These are phyloP conservation scores for Cyathus striatus DNA, from an alignment of 768 basidiomycete genomes.

Conservation along the genomic window DNA sequence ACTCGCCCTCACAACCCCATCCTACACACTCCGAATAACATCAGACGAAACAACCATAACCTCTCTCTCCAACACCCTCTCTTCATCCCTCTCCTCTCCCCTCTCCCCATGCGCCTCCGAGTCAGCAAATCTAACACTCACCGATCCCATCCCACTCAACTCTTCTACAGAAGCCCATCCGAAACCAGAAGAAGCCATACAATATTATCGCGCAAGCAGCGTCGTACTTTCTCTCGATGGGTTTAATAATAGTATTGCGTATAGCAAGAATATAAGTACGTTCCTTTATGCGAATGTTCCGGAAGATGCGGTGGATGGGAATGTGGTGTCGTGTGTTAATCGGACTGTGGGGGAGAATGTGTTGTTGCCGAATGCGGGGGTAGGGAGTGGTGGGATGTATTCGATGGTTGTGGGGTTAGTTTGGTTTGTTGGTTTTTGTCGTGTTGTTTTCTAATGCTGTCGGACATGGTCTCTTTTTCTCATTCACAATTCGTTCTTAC, in stretches of 20 bases:
- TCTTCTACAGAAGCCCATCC: conserved; percentile 9
- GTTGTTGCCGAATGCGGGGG: too few species aligned
- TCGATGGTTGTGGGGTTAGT: too few species aligned
- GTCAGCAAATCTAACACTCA: conserved; percentile 13
- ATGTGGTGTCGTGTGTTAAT: too few species aligned
- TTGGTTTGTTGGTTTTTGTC: too few species aligned
- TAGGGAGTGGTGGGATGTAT: too few species aligned
- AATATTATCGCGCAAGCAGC: conserved; percentile 57
- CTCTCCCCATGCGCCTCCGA: conserved; percentile 26
- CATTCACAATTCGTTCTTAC: too few species aligned
- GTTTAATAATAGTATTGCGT: conserved; percentile 50
- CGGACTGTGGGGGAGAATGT: too few species aligned
- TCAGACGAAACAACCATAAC: conserved; percentile 42
- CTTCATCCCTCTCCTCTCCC: conserved; percentile 29
- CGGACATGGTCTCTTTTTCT: too few species aligned
- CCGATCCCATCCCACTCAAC: not conserved
- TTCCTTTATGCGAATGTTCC: not conserved
- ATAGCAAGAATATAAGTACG: conserved; percentile 9
- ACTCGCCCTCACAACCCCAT: conserved; percentile 27
- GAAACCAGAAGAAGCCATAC: conserved; percentile 40
- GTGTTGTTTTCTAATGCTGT: too few species aligned
- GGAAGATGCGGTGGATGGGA: too few species aligned
- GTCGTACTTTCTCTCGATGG: conserved; percentile 50
- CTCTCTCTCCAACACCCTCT: conserved; percentile 41
- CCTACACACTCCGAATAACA: conserved; percentile 40